Evolutionary conservation across 2,329 filamentous ascomycete genomes (phyloP), one percentile per base, ranked within the genome.

Genomic region (Paramyrothecium sp.): DNA sequence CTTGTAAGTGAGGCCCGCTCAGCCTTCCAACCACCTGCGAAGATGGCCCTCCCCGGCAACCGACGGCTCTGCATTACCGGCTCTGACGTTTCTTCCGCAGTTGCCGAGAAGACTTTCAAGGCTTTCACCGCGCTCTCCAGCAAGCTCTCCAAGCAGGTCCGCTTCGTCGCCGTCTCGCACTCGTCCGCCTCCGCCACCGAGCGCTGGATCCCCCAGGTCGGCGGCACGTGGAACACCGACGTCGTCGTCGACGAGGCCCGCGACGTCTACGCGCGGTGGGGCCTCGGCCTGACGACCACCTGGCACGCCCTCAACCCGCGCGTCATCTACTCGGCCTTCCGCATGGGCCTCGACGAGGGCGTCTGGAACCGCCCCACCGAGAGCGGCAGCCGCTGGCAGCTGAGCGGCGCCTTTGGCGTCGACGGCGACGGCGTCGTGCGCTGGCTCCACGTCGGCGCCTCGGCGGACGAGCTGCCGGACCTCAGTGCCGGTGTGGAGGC

Each of bases 331-430:
- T 78, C 75, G n/a, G 80, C 82, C 2, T 83, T 83, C 59, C 80
- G 75, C 56, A 73, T 91, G 23, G 85, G 82, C 13, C 81, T 78
- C 60, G 74, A 82, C 52, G 86, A 91, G 67, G 81, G 84, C 16
- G 89, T 91, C 61, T 88, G 83, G 81, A 88, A 88, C 67, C 73
- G 83, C 22, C 78, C 84, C 3, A 87, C 85, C 2, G 84, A 88
- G 71, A 89, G 83, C 66, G 88, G 88, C 44, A 85, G 74, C 61
- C 73, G 86, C 54, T 91, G 89, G 88, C 88, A 91, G 78, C 88
- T 75, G 23, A 78, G 81, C 50, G 89, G 88, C 26, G 83, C 82
- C 26, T 91, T 87, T 72, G 87, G 82, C 12, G 65, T 75, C 21
- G 69, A 72, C 49, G 63, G 58, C 8, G 61, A 67, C 33, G 71